Conservation (phyloP, 371 early-diverging fungal species). For the Phascolomyces articulosus region DNA sequence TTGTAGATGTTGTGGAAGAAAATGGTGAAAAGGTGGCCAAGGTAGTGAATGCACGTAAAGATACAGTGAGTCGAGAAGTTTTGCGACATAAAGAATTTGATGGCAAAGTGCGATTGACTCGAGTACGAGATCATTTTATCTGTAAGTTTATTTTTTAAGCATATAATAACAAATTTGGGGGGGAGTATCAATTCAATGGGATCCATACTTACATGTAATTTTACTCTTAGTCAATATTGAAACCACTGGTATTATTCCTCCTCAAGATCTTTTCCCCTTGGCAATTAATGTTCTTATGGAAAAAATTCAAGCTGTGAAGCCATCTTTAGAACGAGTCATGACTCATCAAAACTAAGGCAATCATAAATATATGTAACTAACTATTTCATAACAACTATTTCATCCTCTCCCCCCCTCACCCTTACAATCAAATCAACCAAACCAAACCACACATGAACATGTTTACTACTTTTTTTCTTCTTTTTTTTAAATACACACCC, state of each 20-base stretch:
- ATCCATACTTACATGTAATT: too few relatives aligned
- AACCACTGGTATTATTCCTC: conserved; percentile 83
- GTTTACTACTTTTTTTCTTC: background rate
- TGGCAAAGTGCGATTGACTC: conserved; percentile 87
- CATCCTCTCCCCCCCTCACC: background rate
- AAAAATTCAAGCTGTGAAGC: conserved; percentile 63
- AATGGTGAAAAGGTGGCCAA: conserved; percentile 70
- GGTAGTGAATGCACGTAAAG: conserved; percentile 93
- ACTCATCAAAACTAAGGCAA: conserved; percentile 3
- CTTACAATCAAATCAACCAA: background rate
- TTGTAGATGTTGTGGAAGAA: conserved; percentile 79
- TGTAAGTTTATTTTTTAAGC: conserved; percentile 81
- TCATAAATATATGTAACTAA: too few relatives aligned
- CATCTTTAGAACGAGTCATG: conserved; percentile 8
- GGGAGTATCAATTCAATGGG: too few relatives aligned
- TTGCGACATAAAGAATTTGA: conserved; percentile 94
- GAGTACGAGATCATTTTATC: conserved; percentile 96
- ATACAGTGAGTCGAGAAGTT: conserved; percentile 96
- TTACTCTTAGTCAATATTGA: conserved; percentile 78
- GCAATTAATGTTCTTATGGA: conserved; percentile 79
- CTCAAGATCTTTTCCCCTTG: conserved; percentile 78
- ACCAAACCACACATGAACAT: background rate
- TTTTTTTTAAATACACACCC: conserved; percentile 3
- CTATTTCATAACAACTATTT: too few relatives aligned
- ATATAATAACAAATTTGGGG: background rate